These are phyloP conservation scores for Cetraspora pellucida DNA, from an alignment of 192 early-diverging fungal species.

Conservation along the genomic window DNA sequence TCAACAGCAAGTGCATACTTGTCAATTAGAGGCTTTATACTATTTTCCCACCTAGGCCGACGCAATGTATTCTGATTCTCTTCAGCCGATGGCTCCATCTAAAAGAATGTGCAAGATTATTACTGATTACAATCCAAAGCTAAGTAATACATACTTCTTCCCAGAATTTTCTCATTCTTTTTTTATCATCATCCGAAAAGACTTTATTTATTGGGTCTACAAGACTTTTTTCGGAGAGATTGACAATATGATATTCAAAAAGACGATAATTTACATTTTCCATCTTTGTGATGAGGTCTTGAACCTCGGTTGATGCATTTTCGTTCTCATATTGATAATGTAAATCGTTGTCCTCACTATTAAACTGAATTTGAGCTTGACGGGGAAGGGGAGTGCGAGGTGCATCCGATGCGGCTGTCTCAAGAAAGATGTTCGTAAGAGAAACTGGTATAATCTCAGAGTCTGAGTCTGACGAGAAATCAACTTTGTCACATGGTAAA, in stretches of 20 bases:
- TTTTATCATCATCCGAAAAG: conserved; percentile 32
- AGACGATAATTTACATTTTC: conserved; percentile 23
- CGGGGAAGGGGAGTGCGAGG: too few relatives aligned
- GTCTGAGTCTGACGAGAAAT: too few relatives aligned
- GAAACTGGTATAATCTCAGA: too few relatives aligned
- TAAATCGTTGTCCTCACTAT: background rate
- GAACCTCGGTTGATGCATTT: conserved; percentile 15
- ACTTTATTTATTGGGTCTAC: conserved; percentile 30
- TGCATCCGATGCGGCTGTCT: too few relatives aligned
- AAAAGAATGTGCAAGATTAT: conserved; percentile 28
- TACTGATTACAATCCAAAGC: background rate
- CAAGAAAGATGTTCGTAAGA: too few relatives aligned
- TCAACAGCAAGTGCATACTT: conserved; percentile 28
- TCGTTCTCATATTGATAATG: conserved; percentile 19
- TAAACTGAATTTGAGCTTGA: too few relatives aligned
- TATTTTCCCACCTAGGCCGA: conserved; percentile 22
- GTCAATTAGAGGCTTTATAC: conserved; percentile 19
- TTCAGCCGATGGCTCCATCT: conserved; percentile 31
- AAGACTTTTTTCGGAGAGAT: conserved; percentile 28
- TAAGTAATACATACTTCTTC: conserved; percentile 17
- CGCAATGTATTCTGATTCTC: conserved; percentile 26
- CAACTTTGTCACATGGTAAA: too few relatives aligned
- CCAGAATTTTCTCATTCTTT: conserved; percentile 23
- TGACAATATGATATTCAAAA: conserved; percentile 29
- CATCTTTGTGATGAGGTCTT: conserved; percentile 20